Base-by-base conservation (phyloP, 2,329 filamentous ascomycete species). In the Rachicladosporium sp. region DNA sequence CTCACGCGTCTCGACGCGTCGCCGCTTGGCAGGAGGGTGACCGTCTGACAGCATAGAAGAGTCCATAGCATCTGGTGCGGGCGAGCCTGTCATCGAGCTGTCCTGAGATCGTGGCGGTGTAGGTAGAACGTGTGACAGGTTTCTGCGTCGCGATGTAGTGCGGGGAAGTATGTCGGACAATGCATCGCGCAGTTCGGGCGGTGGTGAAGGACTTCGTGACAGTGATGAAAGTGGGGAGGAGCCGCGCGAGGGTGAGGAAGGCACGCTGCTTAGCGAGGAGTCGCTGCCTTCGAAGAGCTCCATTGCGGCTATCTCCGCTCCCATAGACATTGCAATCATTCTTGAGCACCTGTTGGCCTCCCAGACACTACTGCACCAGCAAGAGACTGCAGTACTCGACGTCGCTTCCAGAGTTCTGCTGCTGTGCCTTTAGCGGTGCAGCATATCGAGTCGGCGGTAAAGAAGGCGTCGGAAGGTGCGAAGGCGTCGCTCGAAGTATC, bases 1-100 rank as follows among this genome's bases (percentile, higher is more conserved):
- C 53, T 82, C 71, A 54, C 76, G 77, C 48, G 71, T 69, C 42
- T 74, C 69, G 43, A 80, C 71, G 57, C 78, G 79, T 53, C 82
- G 78, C 61, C 82, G 82, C 69, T 93, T 94, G 40, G 78, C 67
- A 27, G 84, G 82, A 30, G 78, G 78, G 34, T 71, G 73, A 37
- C 75, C 77, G 57, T 73, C 69, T 47, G 59, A 58, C 13, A 59
- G 54, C 41, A 63, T 58, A 50, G 50, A 57, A 44, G 58, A 59
- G 29, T 64, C 58, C 58, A 65, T 66, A 46, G 56, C 58, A 47
- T 68, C 64, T 12, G 66, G 66, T 10, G 54, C 57, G 10, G 67
- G 67, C n/a, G 65, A 65, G 15, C 60, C 57, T 50, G 58, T 63
- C 39, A 64, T 57, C 15, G 66, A 69, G 12, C 63, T 64, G 40